Evolutionary conservation across 495 filamentous ascomycete species (phyloP), one percentile per base, ranked within the genome.

Genomic region (Lophiotrema nucula): DNA sequence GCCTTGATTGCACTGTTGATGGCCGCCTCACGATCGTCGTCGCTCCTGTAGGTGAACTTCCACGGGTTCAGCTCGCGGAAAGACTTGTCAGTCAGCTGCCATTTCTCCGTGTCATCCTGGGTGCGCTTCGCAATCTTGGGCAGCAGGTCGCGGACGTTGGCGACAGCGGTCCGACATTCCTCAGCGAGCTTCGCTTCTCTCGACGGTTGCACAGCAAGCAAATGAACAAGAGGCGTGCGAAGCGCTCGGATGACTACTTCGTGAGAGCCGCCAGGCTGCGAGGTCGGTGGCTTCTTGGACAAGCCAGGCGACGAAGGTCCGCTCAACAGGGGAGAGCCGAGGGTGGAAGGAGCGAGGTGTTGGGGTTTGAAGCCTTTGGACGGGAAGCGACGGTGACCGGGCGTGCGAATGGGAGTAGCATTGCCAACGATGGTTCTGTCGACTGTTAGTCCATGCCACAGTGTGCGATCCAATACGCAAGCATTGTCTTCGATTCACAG

Each of bases 31-130:
- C 90, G 84, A 62, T 92, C 87, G 27, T 83, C 81, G 4, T 15
- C 24, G 18, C 4, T 45, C 19, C 51, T 55, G 47, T 58, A 66
- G 0, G 53, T 15, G 43, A 90, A 93, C 13, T 81, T 81, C 80
- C 85, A 95, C 16, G 90, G 80, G 67, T 96, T 87, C 25, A 96
- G 76, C 54, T 96, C 90, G 64, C 87, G 90, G 77, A 85, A 95
- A 38, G 77, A 76, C 58, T 81, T 83, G 67, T 88, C 88, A 2
- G 35, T 50, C 16, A 74, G 59, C 42, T 66, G 48, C 71, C 71
- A 74, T 33, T 64, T 59, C 13, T 66, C 65, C 15, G 67, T 56
- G 11, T 52, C 57, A 41, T 69, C 47, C 6, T 41, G 33, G 33
- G 49, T 44, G 12, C 44, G 46, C 45, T 64, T 68, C n/a, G 62